Conservation (phyloP, 2,329 filamentous ascomycete genomes). For the Leptodontidium sp. region DNA sequence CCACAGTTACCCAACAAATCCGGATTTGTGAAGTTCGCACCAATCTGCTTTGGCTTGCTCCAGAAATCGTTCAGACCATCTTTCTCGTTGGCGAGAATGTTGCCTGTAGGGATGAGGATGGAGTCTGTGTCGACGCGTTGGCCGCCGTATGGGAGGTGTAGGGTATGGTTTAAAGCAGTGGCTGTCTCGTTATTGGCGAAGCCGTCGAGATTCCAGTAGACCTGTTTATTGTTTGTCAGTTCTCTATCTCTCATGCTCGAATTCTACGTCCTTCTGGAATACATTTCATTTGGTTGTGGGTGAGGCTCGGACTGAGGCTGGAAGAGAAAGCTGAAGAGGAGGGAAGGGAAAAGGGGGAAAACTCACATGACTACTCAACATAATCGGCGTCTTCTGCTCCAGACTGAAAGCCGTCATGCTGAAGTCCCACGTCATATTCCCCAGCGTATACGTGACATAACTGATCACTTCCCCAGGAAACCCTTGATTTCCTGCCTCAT, state of each 20-base stretch:
- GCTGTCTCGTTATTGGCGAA: constrained; percentile 77
- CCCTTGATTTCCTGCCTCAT: constrained; percentile 76
- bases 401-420: constrained; percentile 76
- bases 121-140: constrained; percentile 73
- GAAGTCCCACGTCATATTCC: constrained; percentile 66
- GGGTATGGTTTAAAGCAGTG: constrained; percentile 72
- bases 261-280: background rate
- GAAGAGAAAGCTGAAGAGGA: background rate
- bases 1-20: constrained; percentile 80
- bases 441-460: constrained; percentile 77
- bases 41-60: constrained; percentile 81
- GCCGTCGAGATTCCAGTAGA: constrained; percentile 86
- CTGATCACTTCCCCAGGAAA: constrained; percentile 82
- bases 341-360: background rate
- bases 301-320: background rate
- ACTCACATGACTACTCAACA: constrained; percentile 70
- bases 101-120: constrained; percentile 78
- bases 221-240: constrained; percentile 54
- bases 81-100: constrained; percentile 73
- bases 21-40: constrained; percentile 69
- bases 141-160: constrained; percentile 76
- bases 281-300: background rate
- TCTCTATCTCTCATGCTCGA: too few relatives aligned
- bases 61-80: constrained; percentile 83
- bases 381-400: constrained; percentile 81